phyloP scores from a whole-genome alignment of 352 stramenopile genomes.

The Phytophthora rubi region DNA sequence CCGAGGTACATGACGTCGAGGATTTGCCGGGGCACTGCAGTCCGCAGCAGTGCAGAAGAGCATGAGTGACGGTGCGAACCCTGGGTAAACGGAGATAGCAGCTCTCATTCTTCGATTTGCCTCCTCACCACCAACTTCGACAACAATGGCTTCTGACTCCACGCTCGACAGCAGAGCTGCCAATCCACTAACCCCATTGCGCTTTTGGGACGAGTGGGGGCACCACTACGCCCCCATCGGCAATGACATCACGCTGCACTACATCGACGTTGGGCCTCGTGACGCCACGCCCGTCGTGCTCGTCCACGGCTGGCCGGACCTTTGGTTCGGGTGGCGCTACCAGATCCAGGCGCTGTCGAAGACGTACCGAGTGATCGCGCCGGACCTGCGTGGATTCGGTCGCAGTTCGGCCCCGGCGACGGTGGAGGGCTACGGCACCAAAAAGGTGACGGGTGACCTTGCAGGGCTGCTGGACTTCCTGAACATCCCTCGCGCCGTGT shows the following conservation, averaged over 20 bases:
- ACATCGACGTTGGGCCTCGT: constrained; percentile 59
- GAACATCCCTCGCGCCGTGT: constrained; percentile 64
- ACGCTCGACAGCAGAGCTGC: background rate
- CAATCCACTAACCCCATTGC: background rate
- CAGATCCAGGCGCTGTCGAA: constrained; percentile 65
- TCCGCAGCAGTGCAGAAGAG: too few relatives aligned
- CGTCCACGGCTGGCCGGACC: constrained; percentile 73
- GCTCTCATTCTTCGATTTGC: constrained; percentile 16
- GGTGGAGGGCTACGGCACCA: constrained; percentile 50
- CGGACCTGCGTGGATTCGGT: constrained; percentile 62
- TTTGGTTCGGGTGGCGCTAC: constrained; percentile 76
- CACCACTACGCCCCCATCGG: constrained; percentile 37
- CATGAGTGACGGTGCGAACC: constrained; percentile 4
- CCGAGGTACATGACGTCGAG: too few relatives aligned
- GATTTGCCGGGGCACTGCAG: too few relatives aligned
- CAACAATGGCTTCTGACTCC: constrained; percentile 12
- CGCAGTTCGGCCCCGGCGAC: constrained; percentile 54
- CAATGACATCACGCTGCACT: constrained; percentile 57
- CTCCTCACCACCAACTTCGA: background rate
- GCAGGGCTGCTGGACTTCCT: constrained; percentile 57
- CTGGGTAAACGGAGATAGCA: background rate
- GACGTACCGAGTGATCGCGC: constrained; percentile 62
- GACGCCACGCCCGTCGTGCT: constrained; percentile 64
- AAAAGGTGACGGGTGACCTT: constrained; percentile 60
- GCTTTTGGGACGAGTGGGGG: constrained; percentile 29